Evolutionary conservation across 495 filamentous ascomycete genomes (phyloP), one percentile per base, ranked within the genome.

Genomic region (Aspergillus haitiensis): DNA sequence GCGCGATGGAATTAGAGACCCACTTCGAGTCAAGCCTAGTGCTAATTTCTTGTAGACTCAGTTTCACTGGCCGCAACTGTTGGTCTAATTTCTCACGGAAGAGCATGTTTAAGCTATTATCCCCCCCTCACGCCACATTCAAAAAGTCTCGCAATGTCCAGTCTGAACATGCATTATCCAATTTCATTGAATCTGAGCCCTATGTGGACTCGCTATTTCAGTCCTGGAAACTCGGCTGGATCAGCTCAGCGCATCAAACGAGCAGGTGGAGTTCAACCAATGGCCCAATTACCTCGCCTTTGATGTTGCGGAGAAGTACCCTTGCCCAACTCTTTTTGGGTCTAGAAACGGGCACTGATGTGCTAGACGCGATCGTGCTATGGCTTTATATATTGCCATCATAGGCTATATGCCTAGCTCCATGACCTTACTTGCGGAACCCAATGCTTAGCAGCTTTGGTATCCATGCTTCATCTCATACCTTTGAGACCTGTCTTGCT

Each of bases 261-360:
- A 70, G 10, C 56, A 70, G 3, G 63, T 79, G 8, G 72, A 81
- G 33, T 64, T 81, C 0, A 69, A 74, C 10, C 44, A 63, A 35
- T 83, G 79, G 80, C 64, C 81, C 34, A 78, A 72, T 46, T 82
- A 73, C 62, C 81, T 74, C 52, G 68, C 77, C 31, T 81, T 82
- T 55, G 76, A 72, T 47, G 80, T 71, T 5, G 66, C 81, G 78
- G 73, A 21, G 72, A 76, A 53, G 64, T 73, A 4, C 76, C 65
- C 6, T 75, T 78, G 53, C 79, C 74, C 10, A 66, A 72, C 34
- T 64, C 62, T 1, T 79, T 78, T 33, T n/a, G n/a, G 77, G 77
- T 56, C 46, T 81, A 7, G 64, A 72, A 44, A 34, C 50, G 0
- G 78, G 75, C 6, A 62, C 44, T 2, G 78, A 81, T 53, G 63